Evolutionary conservation across 148 eudicot species (phyloP), one percentile per base, ranked within the genome.

Genomic region (Camellia lanceoleosa): DNA sequence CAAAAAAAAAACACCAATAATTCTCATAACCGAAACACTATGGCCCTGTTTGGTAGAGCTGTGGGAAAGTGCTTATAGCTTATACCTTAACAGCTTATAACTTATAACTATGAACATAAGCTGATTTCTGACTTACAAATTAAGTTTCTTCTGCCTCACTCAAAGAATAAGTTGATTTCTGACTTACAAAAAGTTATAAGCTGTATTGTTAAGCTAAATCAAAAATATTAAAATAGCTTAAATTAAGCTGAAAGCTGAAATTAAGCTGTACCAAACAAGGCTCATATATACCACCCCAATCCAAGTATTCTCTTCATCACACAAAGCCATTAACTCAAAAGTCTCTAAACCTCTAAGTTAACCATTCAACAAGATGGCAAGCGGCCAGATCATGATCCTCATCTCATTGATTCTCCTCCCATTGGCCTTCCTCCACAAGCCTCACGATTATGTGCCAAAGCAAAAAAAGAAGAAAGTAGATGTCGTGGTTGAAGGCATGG

Each of bases 401-500:
- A 44, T 87, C 52, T 79, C 86, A 18, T 51, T 89, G 78, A 74
- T 88, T 78, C 63, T 90, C 52, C 61, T 93, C 71, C 63, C 80
- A 0, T 13, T 91, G 19, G 79, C 87, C 56, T 66, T 83, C 71
- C 44, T 61, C 80, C 47, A 51, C 18, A 13, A 3, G 75, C 82
- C 63, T 65, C n/a, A 65, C 68, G 86, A 73, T 58, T 63, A 80
- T 5, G 72, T 30, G 43, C 67, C 79, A 59, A n/a, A n/a, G 47
- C 83, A n/a, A 80, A 86, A 16, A 74, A 82, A 81, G 72, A 87
- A 79, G 63, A 58, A 76, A 10, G 61, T 80, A 54, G 87, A 87
- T 10, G 90, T 90, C 54, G 94, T 86, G 30, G 89, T 92, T 3
- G 92, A 92, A 88, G 98, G 97, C 20, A 64, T 88, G 13, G 91